Evolutionary conservation across 2,329 filamentous ascomycete genomes (phyloP).

Genomic region (Apiospora arundinis): DNA sequence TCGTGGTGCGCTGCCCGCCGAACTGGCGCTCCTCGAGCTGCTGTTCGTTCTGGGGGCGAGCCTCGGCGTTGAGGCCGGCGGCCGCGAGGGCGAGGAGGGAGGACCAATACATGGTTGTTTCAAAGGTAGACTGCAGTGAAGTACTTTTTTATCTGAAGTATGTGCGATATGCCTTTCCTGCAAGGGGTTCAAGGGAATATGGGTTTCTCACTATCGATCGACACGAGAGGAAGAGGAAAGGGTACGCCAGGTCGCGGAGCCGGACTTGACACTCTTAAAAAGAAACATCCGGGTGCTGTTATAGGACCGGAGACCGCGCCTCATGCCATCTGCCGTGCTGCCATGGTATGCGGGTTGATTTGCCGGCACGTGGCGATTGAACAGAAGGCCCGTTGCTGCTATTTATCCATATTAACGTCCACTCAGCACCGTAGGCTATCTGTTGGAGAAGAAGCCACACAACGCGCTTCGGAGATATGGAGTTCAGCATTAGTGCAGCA

Average conservation of each 20-base stretch:
- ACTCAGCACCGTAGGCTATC: neutral
- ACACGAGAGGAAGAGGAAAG: neutral
- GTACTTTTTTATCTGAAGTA: neutral
- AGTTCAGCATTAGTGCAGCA: neutral
- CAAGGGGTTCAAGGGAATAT: neutral
- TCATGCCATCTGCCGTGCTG: constrained; percentile 3
- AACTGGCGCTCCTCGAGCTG: neutral
- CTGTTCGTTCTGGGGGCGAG: neutral
- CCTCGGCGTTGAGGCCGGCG: neutral
- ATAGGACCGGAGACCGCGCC: neutral
- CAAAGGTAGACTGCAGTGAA: too few species aligned
- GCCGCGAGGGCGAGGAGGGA: neutral
- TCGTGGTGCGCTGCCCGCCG: constrained; percentile 7
- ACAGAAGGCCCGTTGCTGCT: neutral
- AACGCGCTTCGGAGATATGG: neutral
- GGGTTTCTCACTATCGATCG: neutral
- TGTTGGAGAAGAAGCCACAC: neutral
- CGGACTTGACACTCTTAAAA: neutral
- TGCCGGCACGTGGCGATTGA: constrained; percentile 12
- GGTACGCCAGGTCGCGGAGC: neutral
- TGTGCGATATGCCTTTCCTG: too few species aligned
- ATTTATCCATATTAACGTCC: constrained; percentile 15
- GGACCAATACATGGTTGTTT: neutral
- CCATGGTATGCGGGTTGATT: neutral
- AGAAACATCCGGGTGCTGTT: neutral